phyloP scores from a whole-genome alignment of 768 basidiomycete species.

The Calocybe gangraenosa region DNA sequence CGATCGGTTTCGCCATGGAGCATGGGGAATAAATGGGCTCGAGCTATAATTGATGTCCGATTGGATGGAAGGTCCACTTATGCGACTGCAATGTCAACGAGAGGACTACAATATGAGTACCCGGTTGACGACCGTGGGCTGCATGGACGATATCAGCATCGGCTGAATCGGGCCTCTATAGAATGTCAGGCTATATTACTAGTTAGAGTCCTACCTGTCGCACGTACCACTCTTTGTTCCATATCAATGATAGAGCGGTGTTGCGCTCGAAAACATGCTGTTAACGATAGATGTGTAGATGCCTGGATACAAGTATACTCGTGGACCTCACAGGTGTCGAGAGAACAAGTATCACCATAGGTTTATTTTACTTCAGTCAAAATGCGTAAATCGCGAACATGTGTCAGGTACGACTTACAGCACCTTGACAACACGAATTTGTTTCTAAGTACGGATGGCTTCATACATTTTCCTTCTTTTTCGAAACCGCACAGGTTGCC shows the following conservation, averaged over 20 bases:
- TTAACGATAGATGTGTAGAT: neutral
- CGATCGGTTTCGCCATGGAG: neutral
- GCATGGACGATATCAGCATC: too few species aligned
- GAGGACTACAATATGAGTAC: too few species aligned
- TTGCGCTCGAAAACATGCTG: neutral
- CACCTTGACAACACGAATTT: slow-evolving; percentile 9
- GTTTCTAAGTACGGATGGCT: slow-evolving; percentile 9
- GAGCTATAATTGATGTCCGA: neutral
- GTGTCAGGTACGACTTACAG: slow-evolving; percentile 15
- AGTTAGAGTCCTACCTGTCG: too few species aligned
- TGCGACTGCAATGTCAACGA: too few species aligned
- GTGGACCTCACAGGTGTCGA: slow-evolving; percentile 6
- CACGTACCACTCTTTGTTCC: too few species aligned
- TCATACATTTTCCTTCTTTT: slow-evolving; percentile 15
- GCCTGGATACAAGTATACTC: too few species aligned
- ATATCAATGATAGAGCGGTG: neutral
- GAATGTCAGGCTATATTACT: too few species aligned
- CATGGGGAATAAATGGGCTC: neutral
- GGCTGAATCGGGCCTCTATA: too few species aligned
- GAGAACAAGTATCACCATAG: neutral
- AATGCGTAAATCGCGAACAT: slow-evolving; percentile 6
- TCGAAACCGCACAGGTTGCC: slow-evolving; percentile 1
- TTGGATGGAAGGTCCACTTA: slow-evolving; percentile 1
- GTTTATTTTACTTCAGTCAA: slow-evolving; percentile 7
- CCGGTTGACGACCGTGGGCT: too few species aligned